Base-by-base conservation (phyloP, 176 grass and related monocot species). In the Carex littledalei region DNA sequence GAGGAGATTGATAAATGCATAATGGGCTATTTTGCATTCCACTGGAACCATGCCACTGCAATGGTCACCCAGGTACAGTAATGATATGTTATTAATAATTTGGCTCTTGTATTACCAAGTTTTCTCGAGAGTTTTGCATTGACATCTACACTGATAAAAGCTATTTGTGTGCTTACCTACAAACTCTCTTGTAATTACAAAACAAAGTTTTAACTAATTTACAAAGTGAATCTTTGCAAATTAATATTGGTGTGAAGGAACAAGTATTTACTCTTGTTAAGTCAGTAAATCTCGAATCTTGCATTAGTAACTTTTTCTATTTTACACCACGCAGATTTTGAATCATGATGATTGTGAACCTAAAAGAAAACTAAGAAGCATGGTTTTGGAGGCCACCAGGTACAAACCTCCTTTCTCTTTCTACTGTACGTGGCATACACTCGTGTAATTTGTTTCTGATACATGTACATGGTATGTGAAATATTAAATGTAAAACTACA, bases 381-480 rank as follows among this genome's bases (percentile, higher is more conserved):
- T 99, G 84, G 93, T 99, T 49, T 71, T 99, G 73, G 96, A 99
- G 84, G 96, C 96, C 29, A 99, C 96, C 1, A 99, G 93, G 96
- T 99, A 90, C 15, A 6, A 78, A 29, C 8, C 49, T 80, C 34
- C 2, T 56, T 45, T 71, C 6, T 12, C 32, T 7, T n/a, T 49
- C 78, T 45, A 75, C 7, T 83, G 66, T n/a, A n/a, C n/a, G n/a
- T 88, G 49, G 3, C 50, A 77, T 77, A 54, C 54, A 31, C 43
- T 75, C 6, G 18, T 54, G 21, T 17, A 77, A 53, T 77, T 55
- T 78, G 21, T 54, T 32, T 78, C 24, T 56, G 12, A 32, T 78
- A 54, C n/a, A 8, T 5, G 22, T 24, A n/a, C 47, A 55, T 41
- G 22, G 6, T 52, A 75, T 29, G 43, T 13, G 1, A 1, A 22